Evolutionary conservation across 1,139 yeast genomes (phyloP), one percentile per base, ranked within the genome.

Genomic region (Debaryomyces fabryi): DNA sequence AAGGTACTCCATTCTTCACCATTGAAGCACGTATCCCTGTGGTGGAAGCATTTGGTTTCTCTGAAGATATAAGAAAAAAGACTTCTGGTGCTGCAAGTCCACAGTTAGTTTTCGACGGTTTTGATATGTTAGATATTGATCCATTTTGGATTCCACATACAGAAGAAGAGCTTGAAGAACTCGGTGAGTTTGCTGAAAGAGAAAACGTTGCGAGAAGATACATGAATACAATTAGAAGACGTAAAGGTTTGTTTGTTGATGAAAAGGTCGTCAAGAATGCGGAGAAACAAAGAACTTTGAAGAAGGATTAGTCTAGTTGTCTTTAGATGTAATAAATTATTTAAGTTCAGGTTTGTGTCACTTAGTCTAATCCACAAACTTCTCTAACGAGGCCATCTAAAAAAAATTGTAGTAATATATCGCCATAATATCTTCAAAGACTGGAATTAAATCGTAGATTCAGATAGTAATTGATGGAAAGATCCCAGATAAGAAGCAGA

Each of bases 101-200:
- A 0, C 99, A 93, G 67, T 76, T 95, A 50, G 89, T 92, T 6
- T 93, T 93, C 62, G 81, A 87, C 41, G 99, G 99, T 1, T 95
- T 81, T 65, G 96, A 91, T 59, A 73, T 85, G 54, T 79, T 92
- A 45, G 96, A 90, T 53, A 82, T 88, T 56, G 98, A 95, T 71
- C 99, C 99, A 36, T 95, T 87, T 76, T 95, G 99, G 99, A 96
- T 93, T 10, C 99, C 99, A n/a, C 89, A 93, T 6, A 95, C 99
- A 0, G 97, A 89, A 59, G 98, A 91, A 65, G 99, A 95, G 64
- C 70, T 93, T 44, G 99, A 93, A 63, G 96, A 91, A 51, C 73
- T 89, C 43, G 99, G 99, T 25, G 97, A 90, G 55, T 80, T 82
- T 57, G 97, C 97, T 0, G 99, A 95, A 59, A 81, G 89, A 59